Evolutionary conservation across 768 basidiomycete genomes (phyloP).

Genomic region (Lentinula raphanica): DNA sequence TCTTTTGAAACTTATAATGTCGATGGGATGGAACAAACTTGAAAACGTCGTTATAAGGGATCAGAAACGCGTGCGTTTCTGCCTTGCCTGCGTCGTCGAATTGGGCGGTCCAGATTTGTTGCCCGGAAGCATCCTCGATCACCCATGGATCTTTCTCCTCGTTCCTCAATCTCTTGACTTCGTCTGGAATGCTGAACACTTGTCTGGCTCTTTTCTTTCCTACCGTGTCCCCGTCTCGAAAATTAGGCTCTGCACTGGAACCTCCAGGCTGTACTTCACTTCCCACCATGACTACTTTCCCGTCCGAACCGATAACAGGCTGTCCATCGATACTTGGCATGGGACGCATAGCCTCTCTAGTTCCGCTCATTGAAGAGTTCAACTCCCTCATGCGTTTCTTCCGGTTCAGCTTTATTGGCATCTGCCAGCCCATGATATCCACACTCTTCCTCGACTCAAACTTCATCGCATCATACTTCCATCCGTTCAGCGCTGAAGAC

Average conservation of each 20-base stretch:
- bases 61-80: conserved; percentile 75
- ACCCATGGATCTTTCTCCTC: conserved; percentile 94
- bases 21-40: conserved; percentile 84
- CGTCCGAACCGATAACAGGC: conserved; percentile 73
- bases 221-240: conserved; percentile 43
- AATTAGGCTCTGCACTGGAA: no score
- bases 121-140: conserved; percentile 72
- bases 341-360: conserved; percentile 49
- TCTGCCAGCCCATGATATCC: conserved; percentile 63
- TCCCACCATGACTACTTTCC: conserved; percentile 77
- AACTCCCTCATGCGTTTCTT: conserved; percentile 69
- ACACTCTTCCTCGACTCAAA: conserved; percentile 73
- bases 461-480: conserved; percentile 93
- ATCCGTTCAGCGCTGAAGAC: conserved; percentile 75
- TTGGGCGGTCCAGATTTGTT: conserved; percentile 76
- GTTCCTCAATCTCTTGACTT: conserved; percentile 66
- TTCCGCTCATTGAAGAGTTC: conserved; percentile 26
- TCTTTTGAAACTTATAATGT: conserved; percentile 93
- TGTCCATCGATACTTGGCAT: conserved; percentile 84
- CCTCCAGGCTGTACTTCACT: conserved; percentile 71
- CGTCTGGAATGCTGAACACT: conserved; percentile 79
- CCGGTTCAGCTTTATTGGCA: conserved; percentile 82
- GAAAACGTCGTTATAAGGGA: conserved; percentile 79
- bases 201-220: conserved; percentile 77
- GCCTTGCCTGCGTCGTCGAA: conserved; percentile 73